Conservation (phyloP, 352 stramenopile species). For the Phytophthora chlamydospora region DNA sequence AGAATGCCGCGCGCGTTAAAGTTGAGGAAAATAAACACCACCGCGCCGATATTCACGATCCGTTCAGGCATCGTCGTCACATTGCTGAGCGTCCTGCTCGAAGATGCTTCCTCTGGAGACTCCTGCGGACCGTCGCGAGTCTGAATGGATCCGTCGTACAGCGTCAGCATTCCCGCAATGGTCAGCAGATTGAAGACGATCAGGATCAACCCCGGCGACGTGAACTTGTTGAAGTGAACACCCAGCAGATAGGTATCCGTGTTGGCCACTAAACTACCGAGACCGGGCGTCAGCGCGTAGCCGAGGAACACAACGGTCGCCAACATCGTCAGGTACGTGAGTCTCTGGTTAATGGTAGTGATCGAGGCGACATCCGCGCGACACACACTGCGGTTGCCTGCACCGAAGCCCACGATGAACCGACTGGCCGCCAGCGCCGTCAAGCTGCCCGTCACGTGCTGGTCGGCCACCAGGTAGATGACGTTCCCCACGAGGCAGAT, state of each 20-base stretch:
- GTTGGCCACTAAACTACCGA: slow-evolving; percentile 61
- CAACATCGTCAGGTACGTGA: slow-evolving; percentile 75
- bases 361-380: slow-evolving; percentile 70
- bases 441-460: slow-evolving; percentile 60
- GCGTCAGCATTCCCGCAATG: slow-evolving; percentile 59
- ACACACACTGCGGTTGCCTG: slow-evolving; percentile 74
- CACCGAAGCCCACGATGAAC: slow-evolving; percentile 77
- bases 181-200: slow-evolving; percentile 59
- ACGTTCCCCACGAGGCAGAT: slow-evolving; percentile 73
- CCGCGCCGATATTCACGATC: slow-evolving; percentile 65
- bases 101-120: slow-evolving; percentile 27
- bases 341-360: slow-evolving; percentile 68
- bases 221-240: slow-evolving; percentile 75
- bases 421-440: slow-evolving; percentile 55
- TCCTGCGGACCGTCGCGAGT: slow-evolving; percentile 56
- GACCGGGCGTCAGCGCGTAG: slow-evolving; percentile 69
- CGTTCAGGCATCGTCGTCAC: slow-evolving; percentile 51
- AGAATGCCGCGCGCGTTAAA: slow-evolving; percentile 75
- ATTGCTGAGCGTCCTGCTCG: slow-evolving; percentile 53
- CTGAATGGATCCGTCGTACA: slow-evolving; percentile 58
- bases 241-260: slow-evolving; percentile 55
- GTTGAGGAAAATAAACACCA: slow-evolving; percentile 79
- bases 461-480: slow-evolving; percentile 70
- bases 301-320: slow-evolving; percentile 76
- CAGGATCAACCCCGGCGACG: slow-evolving; percentile 63